Base-by-base conservation (phyloP, 306 rosid genomes). In the Begonia masoniana region DNA sequence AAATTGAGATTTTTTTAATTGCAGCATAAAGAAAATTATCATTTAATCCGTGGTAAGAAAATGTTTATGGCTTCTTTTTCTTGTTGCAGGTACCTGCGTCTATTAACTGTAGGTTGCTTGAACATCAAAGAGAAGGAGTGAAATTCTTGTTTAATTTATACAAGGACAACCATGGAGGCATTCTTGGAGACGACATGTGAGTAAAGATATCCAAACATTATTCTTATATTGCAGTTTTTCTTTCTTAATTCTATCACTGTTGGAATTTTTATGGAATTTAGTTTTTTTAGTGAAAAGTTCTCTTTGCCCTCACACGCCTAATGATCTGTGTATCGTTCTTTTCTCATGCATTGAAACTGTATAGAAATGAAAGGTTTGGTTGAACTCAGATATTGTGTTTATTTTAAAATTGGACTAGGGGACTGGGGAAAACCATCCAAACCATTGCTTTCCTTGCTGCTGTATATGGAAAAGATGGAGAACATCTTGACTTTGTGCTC, bases 171-270 rank as follows among this genome's bases (percentile, higher is more conserved):
- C 94, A 75, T 68, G 97, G 97, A 50, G 97, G 97, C 55, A 68
- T 89, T 60, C 97, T 89, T 74, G 97, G 95, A 58, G 97, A 89
- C 74, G 95, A 89, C 80, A 89, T 89, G 97, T 89, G 64, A 71
- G 85, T 71, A 14, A 47, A 14, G 21, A 14, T 12, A 51, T 10
- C 13, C 35, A 15, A 60, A 15, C 51, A n/a, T 10, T 31, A 1
- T 43, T 31, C 39, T 31, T 31, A 7, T 31, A 7, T 31, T 31
- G 39, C 39, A 31, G 39, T 5, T 31, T 31, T 31, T 31, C 8
- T 31, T 6, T 31, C 39, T 7, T 6, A 31, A 5, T 31, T 31
- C 39, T 31, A 5, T 31, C 39, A 31, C 39, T 6, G 39, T 31
- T 31, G 39, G 9, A 31, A 31, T 7, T 31, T 26, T 7, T 31